Evolutionary conservation across 2,329 filamentous ascomycete species (phyloP).

Genomic region (Xylaria sp.): DNA sequence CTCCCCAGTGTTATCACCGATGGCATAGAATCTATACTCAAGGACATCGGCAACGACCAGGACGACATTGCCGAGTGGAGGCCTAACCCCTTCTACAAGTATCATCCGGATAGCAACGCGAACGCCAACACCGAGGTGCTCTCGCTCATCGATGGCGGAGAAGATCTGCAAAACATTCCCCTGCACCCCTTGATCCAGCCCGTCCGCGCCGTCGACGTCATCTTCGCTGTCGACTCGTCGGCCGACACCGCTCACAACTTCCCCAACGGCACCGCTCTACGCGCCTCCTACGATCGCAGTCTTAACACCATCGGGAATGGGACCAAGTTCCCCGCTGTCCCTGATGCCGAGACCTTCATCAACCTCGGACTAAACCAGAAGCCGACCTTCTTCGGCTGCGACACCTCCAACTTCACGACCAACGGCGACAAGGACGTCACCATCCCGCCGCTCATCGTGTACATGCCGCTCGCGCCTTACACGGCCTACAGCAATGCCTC

Average conservation of each 20-base stretch:
- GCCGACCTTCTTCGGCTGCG: constrained; percentile 85
- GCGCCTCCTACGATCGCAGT: constrained; percentile 78
- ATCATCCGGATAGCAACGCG: constrained; percentile 67
- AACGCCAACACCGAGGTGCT: constrained; percentile 66
- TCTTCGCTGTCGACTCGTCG: constrained; percentile 83
- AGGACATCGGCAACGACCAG: constrained; percentile 65
- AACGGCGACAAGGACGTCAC: constrained; percentile 45
- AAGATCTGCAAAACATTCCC: constrained; percentile 83
- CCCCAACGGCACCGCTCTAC: constrained; percentile 81
- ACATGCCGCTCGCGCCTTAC: constrained; percentile 89
- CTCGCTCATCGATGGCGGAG: constrained; percentile 81
- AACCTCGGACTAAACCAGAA: constrained; percentile 78
- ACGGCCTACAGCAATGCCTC: constrained; percentile 79
- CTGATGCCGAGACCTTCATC: constrained; percentile 80
- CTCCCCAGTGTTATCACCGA: constrained; percentile 62
- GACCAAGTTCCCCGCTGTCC: constrained; percentile 77
- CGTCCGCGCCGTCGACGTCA: constrained; percentile 77
- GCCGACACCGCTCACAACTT: constrained; percentile 76
- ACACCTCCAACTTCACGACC: constrained; percentile 66
- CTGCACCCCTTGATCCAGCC: constrained; percentile 82
- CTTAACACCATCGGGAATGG: constrained; percentile 67
- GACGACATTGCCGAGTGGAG: constrained; percentile 79
- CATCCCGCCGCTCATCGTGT: constrained; percentile 77
- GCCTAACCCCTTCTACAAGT: constrained; percentile 81
- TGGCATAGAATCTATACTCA: constrained; percentile 64